phyloP scores from a whole-genome alignment of 345 rosid genomes.

The Salix udensis region DNA sequence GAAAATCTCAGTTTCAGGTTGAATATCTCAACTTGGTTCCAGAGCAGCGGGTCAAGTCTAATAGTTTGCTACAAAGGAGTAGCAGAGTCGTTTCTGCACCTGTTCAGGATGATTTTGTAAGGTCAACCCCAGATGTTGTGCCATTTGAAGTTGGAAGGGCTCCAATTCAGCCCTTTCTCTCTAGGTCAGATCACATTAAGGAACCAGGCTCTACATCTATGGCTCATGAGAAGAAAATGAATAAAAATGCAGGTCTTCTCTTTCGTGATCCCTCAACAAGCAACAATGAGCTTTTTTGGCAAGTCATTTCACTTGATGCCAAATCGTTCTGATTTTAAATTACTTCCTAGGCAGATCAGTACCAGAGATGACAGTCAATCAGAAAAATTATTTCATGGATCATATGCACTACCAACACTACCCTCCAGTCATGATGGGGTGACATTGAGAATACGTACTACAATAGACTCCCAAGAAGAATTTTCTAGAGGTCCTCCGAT shows the following conservation, averaged over 20 bases:
- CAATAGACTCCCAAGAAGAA: conserved; percentile 40
- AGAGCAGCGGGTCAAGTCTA: conserved; percentile 26
- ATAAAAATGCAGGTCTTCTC: conserved; percentile 15
- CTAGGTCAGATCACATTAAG: conserved; percentile 15
- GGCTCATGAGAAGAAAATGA: conserved; percentile 41
- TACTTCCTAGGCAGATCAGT: conserved; percentile 21
- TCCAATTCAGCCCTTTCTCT: conserved; percentile 19
- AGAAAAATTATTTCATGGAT: conserved; percentile 16
- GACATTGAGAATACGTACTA: conserved; percentile 46
- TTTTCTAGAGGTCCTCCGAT: conserved; percentile 27
- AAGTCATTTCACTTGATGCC: conserved; percentile 18
- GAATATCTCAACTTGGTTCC: conserved; percentile 17
- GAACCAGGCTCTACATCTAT: conserved; percentile 28
- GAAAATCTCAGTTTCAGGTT: conserved; percentile 17
- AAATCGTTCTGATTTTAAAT: conserved; percentile 14
- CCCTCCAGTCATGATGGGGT: conserved; percentile 33
- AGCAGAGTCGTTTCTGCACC: conserved; percentile 23
- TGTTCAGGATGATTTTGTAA: conserved; percentile 24
- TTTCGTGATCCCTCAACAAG: conserved; percentile 25
- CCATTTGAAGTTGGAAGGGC: conserved; percentile 22
- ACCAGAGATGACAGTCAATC: conserved; percentile 11
- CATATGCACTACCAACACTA: conserved; percentile 25
- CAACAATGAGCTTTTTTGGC: conserved; percentile 17
- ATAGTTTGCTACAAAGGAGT: conserved; percentile 20
- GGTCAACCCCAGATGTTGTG: conserved; percentile 44